These are phyloP conservation scores for Simmondsia chinensis DNA, from an alignment of 148 eudicot species.

Conservation along the genomic window DNA sequence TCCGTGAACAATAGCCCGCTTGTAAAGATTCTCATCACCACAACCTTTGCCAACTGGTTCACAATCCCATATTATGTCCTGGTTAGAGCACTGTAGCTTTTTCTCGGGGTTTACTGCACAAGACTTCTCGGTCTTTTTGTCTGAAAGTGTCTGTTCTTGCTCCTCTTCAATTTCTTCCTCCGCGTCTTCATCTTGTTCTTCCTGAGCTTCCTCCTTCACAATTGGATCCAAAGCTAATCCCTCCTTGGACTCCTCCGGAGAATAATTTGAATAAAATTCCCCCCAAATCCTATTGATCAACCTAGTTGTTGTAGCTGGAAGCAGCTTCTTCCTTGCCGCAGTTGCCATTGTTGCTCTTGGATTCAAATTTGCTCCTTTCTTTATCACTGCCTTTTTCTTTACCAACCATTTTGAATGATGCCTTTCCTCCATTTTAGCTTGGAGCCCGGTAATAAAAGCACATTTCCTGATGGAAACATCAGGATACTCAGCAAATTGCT, in stretches of 20 bases:
- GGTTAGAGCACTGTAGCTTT: slow-evolving; percentile 22
- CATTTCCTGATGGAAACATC: slow-evolving; percentile 60
- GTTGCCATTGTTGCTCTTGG: slow-evolving; percentile 73
- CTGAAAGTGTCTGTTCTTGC: slow-evolving; percentile 18
- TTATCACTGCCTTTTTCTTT: slow-evolving; percentile 59
- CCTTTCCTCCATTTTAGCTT: slow-evolving; percentile 65
- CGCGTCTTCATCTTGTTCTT: slow-evolving; percentile 41
- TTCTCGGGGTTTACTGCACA: slow-evolving; percentile 20
- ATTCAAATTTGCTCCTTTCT: slow-evolving; percentile 55
- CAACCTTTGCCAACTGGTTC: slow-evolving; percentile 35
- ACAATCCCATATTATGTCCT: slow-evolving; percentile 62
- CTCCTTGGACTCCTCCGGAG: slow-evolving; percentile 58
- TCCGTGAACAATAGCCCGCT: slow-evolving; percentile 50
- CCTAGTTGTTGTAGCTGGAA: slow-evolving; percentile 92
- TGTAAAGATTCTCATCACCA: slow-evolving; percentile 36
- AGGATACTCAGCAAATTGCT: slow-evolving; percentile 90
- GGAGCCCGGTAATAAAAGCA: slow-evolving; percentile 68
- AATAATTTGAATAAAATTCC: slow-evolving; percentile 73
- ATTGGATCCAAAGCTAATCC: slow-evolving; percentile 20
- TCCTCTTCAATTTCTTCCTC: slow-evolving; percentile 55
- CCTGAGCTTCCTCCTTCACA: slow-evolving; percentile 60
- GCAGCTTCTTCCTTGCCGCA: slow-evolving; percentile 56
- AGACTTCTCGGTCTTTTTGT: slow-evolving; percentile 22
- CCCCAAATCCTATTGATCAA: slow-evolving; percentile 97
- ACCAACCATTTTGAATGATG: slow-evolving; percentile 94